Evolutionary conservation across 1,284 basidiomycete genomes (phyloP).

Genomic region (Ustilago loliicola): DNA sequence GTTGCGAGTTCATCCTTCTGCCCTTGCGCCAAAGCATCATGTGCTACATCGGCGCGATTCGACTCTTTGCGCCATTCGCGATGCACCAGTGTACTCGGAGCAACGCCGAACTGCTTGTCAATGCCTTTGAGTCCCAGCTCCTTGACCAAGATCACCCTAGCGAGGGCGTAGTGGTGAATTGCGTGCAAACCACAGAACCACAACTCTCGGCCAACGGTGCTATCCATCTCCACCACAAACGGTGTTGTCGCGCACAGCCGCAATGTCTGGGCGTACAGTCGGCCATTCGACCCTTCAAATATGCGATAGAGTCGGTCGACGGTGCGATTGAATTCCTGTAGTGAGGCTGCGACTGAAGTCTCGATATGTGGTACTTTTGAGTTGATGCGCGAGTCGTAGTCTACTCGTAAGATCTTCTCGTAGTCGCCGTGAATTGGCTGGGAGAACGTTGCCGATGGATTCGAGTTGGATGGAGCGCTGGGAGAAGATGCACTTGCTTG

Average conservation of each 20-base stretch:
- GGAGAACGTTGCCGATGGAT: not conserved
- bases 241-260: slow-evolving; percentile 62
- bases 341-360: slow-evolving; percentile 34
- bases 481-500: not conserved
- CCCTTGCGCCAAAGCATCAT: slow-evolving; percentile 22
- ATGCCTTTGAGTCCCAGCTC: slow-evolving; percentile 54
- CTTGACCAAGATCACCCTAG: slow-evolving; percentile 60
- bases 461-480: not conserved
- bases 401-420: slow-evolving; percentile 30
- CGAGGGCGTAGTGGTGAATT: slow-evolving; percentile 66
- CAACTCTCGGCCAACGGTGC: slow-evolving; percentile 53
- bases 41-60: slow-evolving; percentile 24
- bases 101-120: slow-evolving; percentile 63
- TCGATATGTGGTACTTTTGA: slow-evolving; percentile 47
- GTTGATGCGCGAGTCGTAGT: slow-evolving; percentile 59
- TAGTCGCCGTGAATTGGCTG: not conserved
- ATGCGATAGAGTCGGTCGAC: slow-evolving; percentile 33
- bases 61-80: slow-evolving; percentile 47
- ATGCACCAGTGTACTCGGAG: slow-evolving; percentile 62
- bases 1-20: slow-evolving; percentile 14
- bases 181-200: slow-evolving; percentile 67
- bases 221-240: slow-evolving; percentile 51
- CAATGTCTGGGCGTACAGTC: slow-evolving; percentile 35
- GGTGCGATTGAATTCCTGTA: slow-evolving; percentile 51
- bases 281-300: slow-evolving; percentile 39